phyloP scores from a whole-genome alignment of 2,329 filamentous ascomycete genomes.

The Dothistroma septosporum region DNA sequence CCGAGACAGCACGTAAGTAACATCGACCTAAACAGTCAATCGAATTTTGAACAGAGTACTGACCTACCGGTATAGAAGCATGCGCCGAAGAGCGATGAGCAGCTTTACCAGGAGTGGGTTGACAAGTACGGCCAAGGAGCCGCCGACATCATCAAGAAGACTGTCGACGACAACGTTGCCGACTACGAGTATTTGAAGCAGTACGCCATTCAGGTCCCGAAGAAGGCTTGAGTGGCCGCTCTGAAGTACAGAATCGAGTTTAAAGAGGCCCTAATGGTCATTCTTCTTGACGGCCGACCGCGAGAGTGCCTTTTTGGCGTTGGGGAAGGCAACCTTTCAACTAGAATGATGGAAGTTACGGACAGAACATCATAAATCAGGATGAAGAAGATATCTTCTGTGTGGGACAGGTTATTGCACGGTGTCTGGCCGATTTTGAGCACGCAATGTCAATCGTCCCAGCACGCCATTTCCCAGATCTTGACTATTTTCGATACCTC shows the following conservation, averaged over 20 bases:
- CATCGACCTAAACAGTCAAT: slow-evolving; percentile 5
- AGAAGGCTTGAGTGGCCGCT: neutral
- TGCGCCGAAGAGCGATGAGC: slow-evolving; percentile 60
- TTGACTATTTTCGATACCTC: neutral
- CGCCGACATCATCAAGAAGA: slow-evolving; percentile 64
- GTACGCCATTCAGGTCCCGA: slow-evolving; percentile 59
- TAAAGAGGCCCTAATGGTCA: neutral
- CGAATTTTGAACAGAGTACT: slow-evolving; percentile 3
- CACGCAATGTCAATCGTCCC: slow-evolving; percentile 1
- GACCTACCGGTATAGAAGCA: slow-evolving; percentile 45
- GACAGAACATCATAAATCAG: neutral
- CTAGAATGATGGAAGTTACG: neutral
- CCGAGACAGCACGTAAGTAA: slow-evolving; percentile 58
- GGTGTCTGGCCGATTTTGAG: neutral
- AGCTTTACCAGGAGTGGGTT: slow-evolving; percentile 67
- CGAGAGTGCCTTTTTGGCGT: neutral
- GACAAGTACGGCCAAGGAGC: slow-evolving; percentile 70
- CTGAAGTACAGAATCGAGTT: neutral
- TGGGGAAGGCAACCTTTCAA: neutral
- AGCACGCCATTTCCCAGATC: slow-evolving; percentile 5
- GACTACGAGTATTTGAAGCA: slow-evolving; percentile 80
- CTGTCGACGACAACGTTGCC: slow-evolving; percentile 65
- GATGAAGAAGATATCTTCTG: neutral
- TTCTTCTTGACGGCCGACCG: neutral
- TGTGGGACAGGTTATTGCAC: neutral